Conservation (phyloP, 148 eudicot genomes). For the Selenicereus undatus region DNA sequence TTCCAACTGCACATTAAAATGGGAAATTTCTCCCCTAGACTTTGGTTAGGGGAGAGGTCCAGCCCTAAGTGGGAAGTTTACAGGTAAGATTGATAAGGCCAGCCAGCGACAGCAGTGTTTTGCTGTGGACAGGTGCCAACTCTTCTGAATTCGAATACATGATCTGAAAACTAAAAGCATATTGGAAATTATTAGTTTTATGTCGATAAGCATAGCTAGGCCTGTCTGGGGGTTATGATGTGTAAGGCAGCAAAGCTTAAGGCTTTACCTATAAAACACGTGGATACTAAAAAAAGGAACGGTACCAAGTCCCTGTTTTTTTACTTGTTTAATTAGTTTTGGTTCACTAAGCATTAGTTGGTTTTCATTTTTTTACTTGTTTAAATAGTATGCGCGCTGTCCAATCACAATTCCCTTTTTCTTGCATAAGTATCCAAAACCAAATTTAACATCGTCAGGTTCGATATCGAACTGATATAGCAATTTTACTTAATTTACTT, state of each 20-base stretch:
- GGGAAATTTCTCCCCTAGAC: neutral
- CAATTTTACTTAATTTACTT: no score
- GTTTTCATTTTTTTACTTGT: neutral
- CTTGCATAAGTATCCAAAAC: no score
- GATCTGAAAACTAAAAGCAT: neutral
- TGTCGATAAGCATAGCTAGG: neutral
- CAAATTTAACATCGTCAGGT: no score
- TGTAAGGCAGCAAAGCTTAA: constrained; percentile 14
- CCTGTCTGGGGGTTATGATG: constrained; percentile 2
- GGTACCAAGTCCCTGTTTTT: neutral
- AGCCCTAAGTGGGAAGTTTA: neutral
- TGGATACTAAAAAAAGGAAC: neutral
- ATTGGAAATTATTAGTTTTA: neutral
- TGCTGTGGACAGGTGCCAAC: constrained; percentile 16
- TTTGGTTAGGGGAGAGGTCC: neutral
- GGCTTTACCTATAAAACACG: neutral
- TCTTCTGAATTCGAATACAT: neutral
- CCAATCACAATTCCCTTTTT: neutral
- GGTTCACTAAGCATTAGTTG: neutral
- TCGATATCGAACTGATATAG: no score
- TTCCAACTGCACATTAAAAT: neutral
- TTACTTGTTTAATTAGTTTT: neutral
- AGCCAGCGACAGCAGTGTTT: constrained; percentile 5
- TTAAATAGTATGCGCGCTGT: neutral
- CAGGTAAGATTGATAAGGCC: constrained; percentile 17